These are phyloP conservation scores for Alnus rubra DNA, from an alignment of 306 rosid species.

Conservation along the genomic window DNA sequence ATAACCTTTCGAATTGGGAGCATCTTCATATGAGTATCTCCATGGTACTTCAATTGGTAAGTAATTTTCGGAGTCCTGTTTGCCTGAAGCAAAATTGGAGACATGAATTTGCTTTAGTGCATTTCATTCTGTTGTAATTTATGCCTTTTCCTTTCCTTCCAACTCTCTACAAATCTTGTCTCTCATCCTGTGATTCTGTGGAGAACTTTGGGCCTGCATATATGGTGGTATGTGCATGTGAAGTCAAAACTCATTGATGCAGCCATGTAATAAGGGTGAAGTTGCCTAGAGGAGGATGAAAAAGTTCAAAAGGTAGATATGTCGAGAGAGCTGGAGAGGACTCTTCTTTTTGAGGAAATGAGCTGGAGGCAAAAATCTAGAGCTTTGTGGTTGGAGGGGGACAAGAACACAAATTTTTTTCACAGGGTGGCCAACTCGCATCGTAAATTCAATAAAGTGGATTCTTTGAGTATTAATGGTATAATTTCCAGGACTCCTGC, in stretches of 20 bases:
- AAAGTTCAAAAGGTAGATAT: no score
- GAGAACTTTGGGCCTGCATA: slow-evolving; percentile 1
- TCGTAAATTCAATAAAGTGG: no score
- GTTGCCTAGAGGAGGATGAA: neutral
- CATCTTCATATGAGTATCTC: slow-evolving; percentile 97
- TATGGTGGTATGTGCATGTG: neutral
- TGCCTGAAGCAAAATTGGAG: neutral
- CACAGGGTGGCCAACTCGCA: no score
- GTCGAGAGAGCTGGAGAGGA: no score
- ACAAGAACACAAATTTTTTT: no score
- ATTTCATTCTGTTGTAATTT: neutral
- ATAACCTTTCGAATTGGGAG: slow-evolving; percentile 93
- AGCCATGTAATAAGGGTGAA: neutral
- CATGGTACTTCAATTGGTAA: slow-evolving; percentile 93
- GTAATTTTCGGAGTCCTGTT: slow-evolving; percentile 28
- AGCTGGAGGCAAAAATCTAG: no score
- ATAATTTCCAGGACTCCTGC: no score
- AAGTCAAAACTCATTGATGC: neutral
- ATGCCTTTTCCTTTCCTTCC: neutral
- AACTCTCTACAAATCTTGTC: neutral
- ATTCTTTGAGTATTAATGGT: no score
- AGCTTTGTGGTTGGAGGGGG: no score
- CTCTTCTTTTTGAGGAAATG: no score
- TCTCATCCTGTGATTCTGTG: neutral
- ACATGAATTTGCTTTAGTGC: neutral